Percentiles rank a stretch among this genome's conserved stretches.
Evolutionary conservation across 1,139 yeast species (phyloP).

Genomic region (Hemisphaericaspora xylofermentans): DNA sequence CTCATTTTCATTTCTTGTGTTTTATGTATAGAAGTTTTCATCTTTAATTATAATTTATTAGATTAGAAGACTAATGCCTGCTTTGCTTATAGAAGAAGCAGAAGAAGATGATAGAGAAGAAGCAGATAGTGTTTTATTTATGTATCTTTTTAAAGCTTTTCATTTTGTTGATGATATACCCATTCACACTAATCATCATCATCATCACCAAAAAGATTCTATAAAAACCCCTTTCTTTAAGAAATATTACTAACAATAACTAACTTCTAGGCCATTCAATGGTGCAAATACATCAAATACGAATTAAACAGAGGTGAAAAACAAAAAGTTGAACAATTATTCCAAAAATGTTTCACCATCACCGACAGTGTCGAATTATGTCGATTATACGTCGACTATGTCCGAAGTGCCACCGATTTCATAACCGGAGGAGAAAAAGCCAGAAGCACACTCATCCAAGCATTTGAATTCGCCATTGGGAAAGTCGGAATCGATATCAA

Average conservation of each 20-base stretch:
- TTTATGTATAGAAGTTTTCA: conserved; percentile 4
- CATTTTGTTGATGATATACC: neutral
- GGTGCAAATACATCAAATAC: conserved; percentile 72
- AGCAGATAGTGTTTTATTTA: neutral
- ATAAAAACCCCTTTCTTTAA: neutral
- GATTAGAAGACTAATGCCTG: neutral
- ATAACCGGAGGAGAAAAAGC: conserved; percentile 86
- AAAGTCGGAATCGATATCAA: conserved; percentile 77
- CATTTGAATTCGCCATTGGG: conserved; percentile 80
- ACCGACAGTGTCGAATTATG: conserved; percentile 68
- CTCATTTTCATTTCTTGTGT: neutral
- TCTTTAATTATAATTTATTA: neutral
- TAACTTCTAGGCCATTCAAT: conserved; percentile 49
- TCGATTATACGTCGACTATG: conserved; percentile 73
- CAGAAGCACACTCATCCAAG: conserved; percentile 70
- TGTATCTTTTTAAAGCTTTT: neutral
- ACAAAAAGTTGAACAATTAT: conserved; percentile 61
- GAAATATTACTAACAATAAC: conserved; percentile 12
- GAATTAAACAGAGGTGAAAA: conserved; percentile 72
- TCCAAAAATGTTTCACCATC: conserved; percentile 58
- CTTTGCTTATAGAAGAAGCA: neutral
- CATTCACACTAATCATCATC: neutral
- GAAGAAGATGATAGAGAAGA: no score
- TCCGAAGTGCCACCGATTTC: conserved; percentile 74
- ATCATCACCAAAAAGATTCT: neutral